A percentile compares a stretch with the other conserved stretches of the same genome.
Conservation (phyloP, 1,139 yeast species). For the Kurtzmaniella quercitrusa region DNA sequence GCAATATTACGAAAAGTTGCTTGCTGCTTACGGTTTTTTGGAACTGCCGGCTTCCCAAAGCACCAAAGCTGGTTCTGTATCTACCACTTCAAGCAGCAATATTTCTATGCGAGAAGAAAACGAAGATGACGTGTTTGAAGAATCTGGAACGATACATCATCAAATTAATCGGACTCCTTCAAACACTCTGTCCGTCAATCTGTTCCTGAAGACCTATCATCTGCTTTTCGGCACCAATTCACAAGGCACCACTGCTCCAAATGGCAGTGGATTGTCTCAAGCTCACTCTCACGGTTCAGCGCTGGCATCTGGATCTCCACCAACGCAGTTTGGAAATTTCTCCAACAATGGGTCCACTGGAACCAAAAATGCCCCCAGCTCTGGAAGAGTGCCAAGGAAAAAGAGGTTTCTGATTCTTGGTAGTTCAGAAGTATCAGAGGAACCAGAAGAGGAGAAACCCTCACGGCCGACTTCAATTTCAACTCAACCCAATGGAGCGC, state of each 20-base stretch:
- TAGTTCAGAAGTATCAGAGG: background rate
- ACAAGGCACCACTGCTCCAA: background rate
- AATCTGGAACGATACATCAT: constrained; percentile 9
- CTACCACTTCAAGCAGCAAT: background rate
- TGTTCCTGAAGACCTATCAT: constrained; percentile 16
- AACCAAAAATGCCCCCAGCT: background rate
- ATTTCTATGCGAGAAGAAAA: constrained; percentile 20
- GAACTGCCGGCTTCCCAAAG: constrained; percentile 18
- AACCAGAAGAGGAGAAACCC: constrained; percentile 18
- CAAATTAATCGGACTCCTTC: constrained; percentile 17
- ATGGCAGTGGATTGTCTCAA: background rate
- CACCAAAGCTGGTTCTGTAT: background rate
- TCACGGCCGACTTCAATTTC: background rate
- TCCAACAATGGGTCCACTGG: background rate
- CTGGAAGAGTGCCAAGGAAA: constrained; percentile 6
- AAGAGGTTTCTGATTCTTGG: constrained; percentile 7
- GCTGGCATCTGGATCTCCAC: background rate
- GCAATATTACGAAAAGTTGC: constrained; percentile 31
- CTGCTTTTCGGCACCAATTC: constrained; percentile 11
- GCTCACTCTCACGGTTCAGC: background rate
- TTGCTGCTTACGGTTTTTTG: constrained; percentile 33
- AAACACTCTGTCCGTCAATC: constrained; percentile 16
- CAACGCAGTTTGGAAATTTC: background rate
- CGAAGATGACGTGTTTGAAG: constrained; percentile 19
- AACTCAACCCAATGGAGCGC: constrained; percentile 16